phyloP scores from a whole-genome alignment of 495 filamentous ascomycete genomes.

The Penicillium cinerascens region DNA sequence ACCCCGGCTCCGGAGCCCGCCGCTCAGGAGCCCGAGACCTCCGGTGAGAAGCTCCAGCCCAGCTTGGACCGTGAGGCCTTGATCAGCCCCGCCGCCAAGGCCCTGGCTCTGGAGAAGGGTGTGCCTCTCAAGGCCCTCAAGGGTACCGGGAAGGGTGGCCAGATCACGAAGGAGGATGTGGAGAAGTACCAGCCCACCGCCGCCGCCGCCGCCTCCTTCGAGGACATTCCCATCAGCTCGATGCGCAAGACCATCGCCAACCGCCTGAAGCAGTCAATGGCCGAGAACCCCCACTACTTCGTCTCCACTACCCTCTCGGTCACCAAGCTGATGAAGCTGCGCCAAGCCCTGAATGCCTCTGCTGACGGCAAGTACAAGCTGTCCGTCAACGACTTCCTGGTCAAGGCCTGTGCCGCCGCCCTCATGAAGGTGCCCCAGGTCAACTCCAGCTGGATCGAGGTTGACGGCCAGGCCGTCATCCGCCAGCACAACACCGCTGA shows the following conservation, averaged over 20 bases:
- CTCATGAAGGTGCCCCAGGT: constrained; percentile 90
- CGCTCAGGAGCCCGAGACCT: constrained; percentile 68
- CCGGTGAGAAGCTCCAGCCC: constrained; percentile 74
- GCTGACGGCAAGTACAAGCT: constrained; percentile 95
- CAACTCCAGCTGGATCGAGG: constrained; percentile 89
- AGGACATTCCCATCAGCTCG: constrained; percentile 77
- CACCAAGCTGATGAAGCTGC: constrained; percentile 90
- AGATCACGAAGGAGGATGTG: constrained; percentile 87
- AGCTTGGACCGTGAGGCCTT: constrained; percentile 75
- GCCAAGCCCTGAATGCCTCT: constrained; percentile 85
- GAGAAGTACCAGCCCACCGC: constrained; percentile 72
- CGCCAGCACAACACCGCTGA: constrained; percentile 90
- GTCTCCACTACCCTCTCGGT: constrained; percentile 86
- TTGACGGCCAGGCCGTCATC: constrained; percentile 71
- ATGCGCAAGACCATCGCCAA: constrained; percentile 98
- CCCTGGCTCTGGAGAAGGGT: constrained; percentile 81
- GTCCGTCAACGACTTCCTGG: constrained; percentile 97
- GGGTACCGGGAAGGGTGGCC: constrained; percentile 81
- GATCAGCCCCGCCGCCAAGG: constrained; percentile 71
- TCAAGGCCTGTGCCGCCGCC: constrained; percentile 90
- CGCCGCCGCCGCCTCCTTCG: constrained; percentile 63
- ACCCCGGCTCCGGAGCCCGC: constrained; percentile 55
- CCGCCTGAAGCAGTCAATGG: constrained; percentile 83
- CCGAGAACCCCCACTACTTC: constrained; percentile 97
- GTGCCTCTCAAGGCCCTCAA: constrained; percentile 76